Evolutionary conservation across 129 eudicot species (phyloP), one percentile per base, ranked within the genome.

Genomic region (Sambucus nigra): DNA sequence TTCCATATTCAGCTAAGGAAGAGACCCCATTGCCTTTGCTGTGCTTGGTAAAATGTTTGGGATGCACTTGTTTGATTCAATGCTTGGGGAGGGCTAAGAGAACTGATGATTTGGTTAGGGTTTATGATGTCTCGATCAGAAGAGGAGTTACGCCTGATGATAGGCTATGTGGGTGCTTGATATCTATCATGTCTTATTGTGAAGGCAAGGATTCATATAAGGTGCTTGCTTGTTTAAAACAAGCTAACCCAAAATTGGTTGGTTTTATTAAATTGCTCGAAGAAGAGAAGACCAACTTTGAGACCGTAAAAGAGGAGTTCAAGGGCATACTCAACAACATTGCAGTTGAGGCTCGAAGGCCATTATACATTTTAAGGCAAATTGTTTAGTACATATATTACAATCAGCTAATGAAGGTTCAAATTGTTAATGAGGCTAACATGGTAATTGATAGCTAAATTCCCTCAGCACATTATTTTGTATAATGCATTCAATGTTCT

Each of bases 351-450:
- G 77, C 85, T 1, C 81, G 91, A 21, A 77, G 85, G 29, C 81
- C 85, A 17, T 77, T 73, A n/a, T n/a, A n/a, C n/a, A n/a, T n/a
- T n/a, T n/a, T n/a, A n/a, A n/a, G n/a, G n/a, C n/a, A n/a, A n/a
- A n/a, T n/a, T n/a, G n/a, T n/a, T n/a, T n/a, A n/a, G n/a, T n/a
- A n/a, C n/a, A n/a, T n/a, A n/a, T n/a, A n/a, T n/a, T n/a, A n/a
- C n/a, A n/a, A 91, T 61, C 95, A 91, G 66, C 80, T 91, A 72
- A 76, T 79, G 82, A 85, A 77, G 61, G 69, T 85, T 60, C 95
- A 82, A 72, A 60, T 74, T 64, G 94, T 91, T 56, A 85, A 81
- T 68, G 95, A 91, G 31, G 87, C 82, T 59, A 91, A 91, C 76
- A 85, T 85, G 95, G 98, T 91, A 66, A 53, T 51, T 53, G 20